phyloP scores from a whole-genome alignment of 768 basidiomycete genomes.

The Suillus clintonianus region DNA sequence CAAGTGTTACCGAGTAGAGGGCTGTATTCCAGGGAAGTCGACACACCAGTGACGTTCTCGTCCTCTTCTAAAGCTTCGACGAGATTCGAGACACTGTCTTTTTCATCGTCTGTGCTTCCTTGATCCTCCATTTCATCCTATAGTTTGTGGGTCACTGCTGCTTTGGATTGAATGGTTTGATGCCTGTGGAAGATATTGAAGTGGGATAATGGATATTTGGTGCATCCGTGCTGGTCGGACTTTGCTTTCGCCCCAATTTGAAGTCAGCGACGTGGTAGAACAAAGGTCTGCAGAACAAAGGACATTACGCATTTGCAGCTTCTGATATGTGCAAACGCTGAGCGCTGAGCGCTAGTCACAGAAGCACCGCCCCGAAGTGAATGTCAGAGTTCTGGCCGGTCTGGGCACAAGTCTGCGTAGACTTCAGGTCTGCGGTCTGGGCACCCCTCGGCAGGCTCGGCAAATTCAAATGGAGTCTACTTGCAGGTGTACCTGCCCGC shows the following conservation, averaged over 20 bases:
- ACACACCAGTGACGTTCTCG: conserved; percentile 60
- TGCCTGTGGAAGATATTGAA: background rate
- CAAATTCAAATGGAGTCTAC: no score
- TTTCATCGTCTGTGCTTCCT: conserved; percentile 40
- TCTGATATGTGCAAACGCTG: background rate
- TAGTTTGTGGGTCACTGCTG: background rate
- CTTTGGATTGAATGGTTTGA: background rate
- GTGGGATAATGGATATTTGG: background rate
- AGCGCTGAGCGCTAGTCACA: background rate
- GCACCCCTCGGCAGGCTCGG: no score
- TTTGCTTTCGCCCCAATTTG: background rate
- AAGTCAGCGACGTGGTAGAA: background rate
- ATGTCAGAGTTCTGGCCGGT: no score
- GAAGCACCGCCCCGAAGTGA: background rate
- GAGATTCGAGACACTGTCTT: conserved; percentile 41
- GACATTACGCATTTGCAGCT: background rate
- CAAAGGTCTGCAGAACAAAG: background rate
- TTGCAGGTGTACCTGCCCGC: no score
- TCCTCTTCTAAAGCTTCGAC: conserved; percentile 56
- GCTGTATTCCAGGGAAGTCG: conserved; percentile 48
- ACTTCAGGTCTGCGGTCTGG: no score
- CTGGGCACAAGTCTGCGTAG: no score
- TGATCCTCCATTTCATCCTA: conserved; percentile 28
- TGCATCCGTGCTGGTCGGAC: background rate
- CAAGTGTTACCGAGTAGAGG: conserved; percentile 17